These are phyloP conservation scores for Daldinia concentrica DNA, from an alignment of 495 filamentous ascomycete species.

Conservation along the genomic window DNA sequence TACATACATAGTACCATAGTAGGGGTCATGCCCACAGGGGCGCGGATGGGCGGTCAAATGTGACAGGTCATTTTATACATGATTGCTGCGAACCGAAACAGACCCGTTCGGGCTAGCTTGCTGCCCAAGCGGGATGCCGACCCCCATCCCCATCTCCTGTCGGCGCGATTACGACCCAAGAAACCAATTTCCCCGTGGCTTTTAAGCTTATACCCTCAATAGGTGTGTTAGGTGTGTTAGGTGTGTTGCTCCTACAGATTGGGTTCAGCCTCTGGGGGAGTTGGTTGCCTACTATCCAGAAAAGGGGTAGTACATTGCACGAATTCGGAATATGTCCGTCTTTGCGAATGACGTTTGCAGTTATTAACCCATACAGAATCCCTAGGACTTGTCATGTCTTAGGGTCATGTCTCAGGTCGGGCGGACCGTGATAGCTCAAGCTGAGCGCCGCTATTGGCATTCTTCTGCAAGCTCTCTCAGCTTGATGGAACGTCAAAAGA, in stretches of 20 bases:
- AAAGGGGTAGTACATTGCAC: constrained; percentile 29
- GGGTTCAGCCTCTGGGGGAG: constrained; percentile 38
- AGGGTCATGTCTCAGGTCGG: constrained; percentile 19
- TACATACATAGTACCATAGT: constrained; percentile 3
- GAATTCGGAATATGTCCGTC: constrained; percentile 15
- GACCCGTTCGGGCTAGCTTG: constrained; percentile 39
- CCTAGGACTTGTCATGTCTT: constrained; percentile 27
- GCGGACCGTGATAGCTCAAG: constrained; percentile 20
- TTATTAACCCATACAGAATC: constrained; percentile 24
- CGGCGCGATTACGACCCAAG: constrained; percentile 42
- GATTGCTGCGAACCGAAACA: constrained; percentile 29
- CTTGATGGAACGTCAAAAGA: constrained; percentile 34
- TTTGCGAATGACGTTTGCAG: constrained; percentile 31
- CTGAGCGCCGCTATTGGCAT: constrained; percentile 17
- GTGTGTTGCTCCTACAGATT: constrained; percentile 38
- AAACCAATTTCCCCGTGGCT: constrained; percentile 28
- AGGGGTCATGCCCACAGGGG: constrained; percentile 32
- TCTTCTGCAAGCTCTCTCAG: constrained; percentile 31
- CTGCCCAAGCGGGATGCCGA: constrained; percentile 38
- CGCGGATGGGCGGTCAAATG: constrained; percentile 45
- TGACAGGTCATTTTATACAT: constrained; percentile 38
- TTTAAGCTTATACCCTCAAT: constrained; percentile 40
- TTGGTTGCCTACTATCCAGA: constrained; percentile 26
- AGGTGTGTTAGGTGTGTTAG: constrained; percentile 25
- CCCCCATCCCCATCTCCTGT: constrained; percentile 31